These are phyloP conservation scores for Bathelium albidoporum DNA, from an alignment of 495 filamentous ascomycete species.

Conservation along the genomic window DNA sequence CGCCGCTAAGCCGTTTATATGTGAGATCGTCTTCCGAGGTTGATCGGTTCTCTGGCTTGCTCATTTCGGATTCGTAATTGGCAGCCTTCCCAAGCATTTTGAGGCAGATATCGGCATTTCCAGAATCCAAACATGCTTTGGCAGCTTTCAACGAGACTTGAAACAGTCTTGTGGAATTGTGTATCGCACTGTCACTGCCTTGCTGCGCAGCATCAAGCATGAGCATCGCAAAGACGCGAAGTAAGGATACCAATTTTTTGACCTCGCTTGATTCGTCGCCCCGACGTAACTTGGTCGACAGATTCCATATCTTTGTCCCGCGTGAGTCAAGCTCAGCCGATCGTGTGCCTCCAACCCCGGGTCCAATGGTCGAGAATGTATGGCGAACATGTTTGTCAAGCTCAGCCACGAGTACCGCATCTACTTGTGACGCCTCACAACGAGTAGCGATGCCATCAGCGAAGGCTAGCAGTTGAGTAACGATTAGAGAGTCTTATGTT, in stretches of 20 bases:
- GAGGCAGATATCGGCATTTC: slow-evolving; percentile 45
- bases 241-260: slow-evolving; percentile 23
- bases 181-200: slow-evolving; percentile 23
- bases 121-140: slow-evolving; percentile 50
- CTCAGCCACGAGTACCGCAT: background rate
- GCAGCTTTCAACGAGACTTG: slow-evolving; percentile 57
- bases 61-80: slow-evolving; percentile 43
- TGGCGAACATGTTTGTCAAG: background rate
- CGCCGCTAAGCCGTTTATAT: slow-evolving; percentile 37
- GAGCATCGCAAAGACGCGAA: slow-evolving; percentile 58
- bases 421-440: background rate
- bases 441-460: background rate
- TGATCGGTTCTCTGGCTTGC: slow-evolving; percentile 16
- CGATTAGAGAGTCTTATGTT: background rate
- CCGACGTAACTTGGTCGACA: slow-evolving; percentile 43
- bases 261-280: slow-evolving; percentile 11
- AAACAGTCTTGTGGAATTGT: slow-evolving; percentile 42
- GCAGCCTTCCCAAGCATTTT: slow-evolving; percentile 55
- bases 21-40: slow-evolving; percentile 25
- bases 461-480: background rate
- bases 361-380: background rate
- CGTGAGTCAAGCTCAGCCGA: background rate
- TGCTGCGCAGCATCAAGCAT: slow-evolving; percentile 54
- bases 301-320: slow-evolving; percentile 49
- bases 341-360: background rate